Percentiles rank a stretch among this genome's conserved stretches.
Conservation (phyloP, 441 rosid genomes). For the Adansonia grandidieri region DNA sequence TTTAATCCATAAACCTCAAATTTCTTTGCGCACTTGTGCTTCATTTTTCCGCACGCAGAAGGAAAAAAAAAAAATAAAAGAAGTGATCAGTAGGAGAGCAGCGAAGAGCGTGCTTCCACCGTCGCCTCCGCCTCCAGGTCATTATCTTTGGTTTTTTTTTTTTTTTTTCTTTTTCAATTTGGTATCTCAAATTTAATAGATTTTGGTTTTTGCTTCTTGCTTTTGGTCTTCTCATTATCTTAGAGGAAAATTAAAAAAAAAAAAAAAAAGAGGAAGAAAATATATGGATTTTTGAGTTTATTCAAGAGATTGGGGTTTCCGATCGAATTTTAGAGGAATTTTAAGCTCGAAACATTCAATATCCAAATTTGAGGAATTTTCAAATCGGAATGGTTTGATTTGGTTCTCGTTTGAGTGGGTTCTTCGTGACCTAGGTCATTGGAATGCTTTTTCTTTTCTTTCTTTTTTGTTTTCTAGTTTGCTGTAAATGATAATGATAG, state of each 20-base stretch:
- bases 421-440: slow-evolving; percentile 14
- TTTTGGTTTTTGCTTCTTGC: neutral
- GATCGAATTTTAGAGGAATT: slow-evolving; percentile 2
- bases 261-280: neutral
- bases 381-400: slow-evolving; percentile 3
- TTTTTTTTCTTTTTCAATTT: neutral
- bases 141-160: neutral
- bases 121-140: neutral
- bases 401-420: neutral
- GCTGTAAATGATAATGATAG: too few relatives aligned
- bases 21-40: neutral
- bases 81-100: slow-evolving; percentile 13
- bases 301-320: neutral
- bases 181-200: neutral
- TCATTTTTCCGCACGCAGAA: neutral
- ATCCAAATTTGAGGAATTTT: neutral
- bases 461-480: neutral
- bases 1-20: neutral
- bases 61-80: too few relatives aligned
- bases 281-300: neutral
- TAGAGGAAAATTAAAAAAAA: neutral
- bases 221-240: neutral
- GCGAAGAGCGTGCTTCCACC: slow-evolving; percentile 6
- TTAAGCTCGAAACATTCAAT: neutral
- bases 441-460: neutral